phyloP scores from a whole-genome alignment of 257 asterid genomes.

The Fraxinus excelsior region DNA sequence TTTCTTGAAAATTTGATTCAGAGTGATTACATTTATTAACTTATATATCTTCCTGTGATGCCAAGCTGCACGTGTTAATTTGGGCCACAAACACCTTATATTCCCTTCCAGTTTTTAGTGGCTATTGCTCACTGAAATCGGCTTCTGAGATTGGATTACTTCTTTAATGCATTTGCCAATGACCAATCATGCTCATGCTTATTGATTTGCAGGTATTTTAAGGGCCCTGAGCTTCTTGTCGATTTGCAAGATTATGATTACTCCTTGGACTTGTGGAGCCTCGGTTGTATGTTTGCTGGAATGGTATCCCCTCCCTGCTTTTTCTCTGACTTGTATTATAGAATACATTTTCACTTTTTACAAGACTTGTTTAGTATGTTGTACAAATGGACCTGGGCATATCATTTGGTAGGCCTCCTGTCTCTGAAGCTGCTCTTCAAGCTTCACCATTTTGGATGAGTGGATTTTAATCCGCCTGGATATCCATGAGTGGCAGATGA shows the following conservation, averaged over 20 bases:
- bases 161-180: neutral
- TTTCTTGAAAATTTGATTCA: neutral
- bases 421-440: neutral
- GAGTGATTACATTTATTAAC: neutral
- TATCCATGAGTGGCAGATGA: constrained; percentile 17
- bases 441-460: no score
- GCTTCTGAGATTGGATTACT: neutral
- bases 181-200: neutral
- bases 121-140: neutral
- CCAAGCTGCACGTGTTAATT: neutral
- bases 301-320: constrained; percentile 45
- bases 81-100: neutral
- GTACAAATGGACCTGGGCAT: neutral
- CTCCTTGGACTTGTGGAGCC: constrained; percentile 93
- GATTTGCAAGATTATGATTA: constrained; percentile 98
- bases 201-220: constrained; percentile 39
- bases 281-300: constrained; percentile 93
- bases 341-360: neutral
- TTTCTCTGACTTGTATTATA: neutral
- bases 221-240: constrained; percentile 93
- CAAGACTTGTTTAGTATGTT: neutral
- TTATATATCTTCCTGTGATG: neutral
- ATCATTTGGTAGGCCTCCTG: constrained; percentile 6
- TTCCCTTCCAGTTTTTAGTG: neutral
- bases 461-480: neutral